These are phyloP conservation scores for Xylaria venustula DNA, from an alignment of 495 filamentous ascomycete species.

Conservation along the genomic window DNA sequence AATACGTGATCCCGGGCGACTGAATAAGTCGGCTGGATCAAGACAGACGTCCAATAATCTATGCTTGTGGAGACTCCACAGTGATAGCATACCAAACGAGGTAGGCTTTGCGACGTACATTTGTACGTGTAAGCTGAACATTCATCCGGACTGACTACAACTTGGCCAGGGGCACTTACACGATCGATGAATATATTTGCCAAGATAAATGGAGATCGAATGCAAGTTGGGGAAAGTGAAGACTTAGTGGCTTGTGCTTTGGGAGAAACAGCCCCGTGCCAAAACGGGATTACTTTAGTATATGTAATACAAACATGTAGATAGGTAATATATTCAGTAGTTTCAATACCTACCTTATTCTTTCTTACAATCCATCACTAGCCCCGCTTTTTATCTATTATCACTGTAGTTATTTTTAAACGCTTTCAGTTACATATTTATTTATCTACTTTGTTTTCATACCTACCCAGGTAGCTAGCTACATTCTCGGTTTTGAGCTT, in stretches of 20 bases:
- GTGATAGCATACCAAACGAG: background rate
- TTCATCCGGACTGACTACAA: background rate
- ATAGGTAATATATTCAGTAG: too few species aligned
- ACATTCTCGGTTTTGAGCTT: too few species aligned
- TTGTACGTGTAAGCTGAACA: background rate
- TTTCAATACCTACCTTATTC: too few species aligned
- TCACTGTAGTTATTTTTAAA: too few species aligned
- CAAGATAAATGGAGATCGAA: conserved; percentile 12
- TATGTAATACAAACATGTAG: too few species aligned
- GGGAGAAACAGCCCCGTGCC: background rate
- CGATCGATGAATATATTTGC: conserved; percentile 4
- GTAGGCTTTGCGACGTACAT: background rate
- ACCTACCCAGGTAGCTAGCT: too few species aligned
- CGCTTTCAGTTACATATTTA: too few species aligned
- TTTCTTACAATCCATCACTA: too few species aligned
- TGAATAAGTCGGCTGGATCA: background rate
- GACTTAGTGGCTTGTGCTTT: background rate
- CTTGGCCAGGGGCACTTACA: background rate
- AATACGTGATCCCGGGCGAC: background rate
- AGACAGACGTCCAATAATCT: background rate
- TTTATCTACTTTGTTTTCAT: too few species aligned
- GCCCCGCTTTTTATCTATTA: too few species aligned
- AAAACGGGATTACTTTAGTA: background rate
- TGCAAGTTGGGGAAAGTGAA: background rate
- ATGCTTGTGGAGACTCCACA: background rate